Evolutionary conservation across 352 stramenopile genomes (phyloP), one percentile per base, ranked within the genome.

Genomic region (Phytopythium cucurbitacearum): DNA sequence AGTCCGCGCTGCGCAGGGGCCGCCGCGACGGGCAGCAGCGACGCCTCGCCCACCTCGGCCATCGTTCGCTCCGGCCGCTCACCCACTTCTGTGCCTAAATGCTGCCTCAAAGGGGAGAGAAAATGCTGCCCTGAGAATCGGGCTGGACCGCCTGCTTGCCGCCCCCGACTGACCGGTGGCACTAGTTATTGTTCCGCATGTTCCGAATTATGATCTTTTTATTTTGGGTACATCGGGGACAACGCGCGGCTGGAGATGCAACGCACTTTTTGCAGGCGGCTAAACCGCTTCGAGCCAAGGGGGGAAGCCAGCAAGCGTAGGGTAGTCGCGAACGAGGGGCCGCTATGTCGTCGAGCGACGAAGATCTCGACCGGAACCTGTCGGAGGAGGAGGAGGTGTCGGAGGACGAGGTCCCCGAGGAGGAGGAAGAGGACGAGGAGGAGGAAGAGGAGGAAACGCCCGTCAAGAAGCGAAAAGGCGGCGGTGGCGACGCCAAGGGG

Each of bases 291-390:
- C 21, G 21, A 28, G 32, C 12, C 43, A 32, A 32, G 15, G 7
- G 28, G 21, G 3, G 44, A 16, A 70, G 59, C 40, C 36, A 58
- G 42, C 46, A 43, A 39, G 37, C 7, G 32, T 38, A 43, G 38
- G 45, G 53, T 42, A 8, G 41, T 40, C 9, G 13, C 36, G 48
- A 52, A 36, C 45, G 57, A 59, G 9, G 53, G 38, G 53, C 41
- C 47, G 51, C 44, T 41, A 94, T 95, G 85, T 95, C 83, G 70
- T 95, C 85, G 54, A 91, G 82, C 49, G 85, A 95, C 63, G 85
- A 95, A 58, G 82, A 91, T 47, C 60, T 89, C 58, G 77, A 91
- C 54, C 81, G 77, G 52, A 93, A 94, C 61, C 58, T 89, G 67
- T 95, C 85, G 54, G 80, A 91, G 63, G 80, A 85, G 13, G 73